These are phyloP conservation scores for Rhizophora mangle DNA, from an alignment of 345 rosid genomes.

Conservation along the genomic window DNA sequence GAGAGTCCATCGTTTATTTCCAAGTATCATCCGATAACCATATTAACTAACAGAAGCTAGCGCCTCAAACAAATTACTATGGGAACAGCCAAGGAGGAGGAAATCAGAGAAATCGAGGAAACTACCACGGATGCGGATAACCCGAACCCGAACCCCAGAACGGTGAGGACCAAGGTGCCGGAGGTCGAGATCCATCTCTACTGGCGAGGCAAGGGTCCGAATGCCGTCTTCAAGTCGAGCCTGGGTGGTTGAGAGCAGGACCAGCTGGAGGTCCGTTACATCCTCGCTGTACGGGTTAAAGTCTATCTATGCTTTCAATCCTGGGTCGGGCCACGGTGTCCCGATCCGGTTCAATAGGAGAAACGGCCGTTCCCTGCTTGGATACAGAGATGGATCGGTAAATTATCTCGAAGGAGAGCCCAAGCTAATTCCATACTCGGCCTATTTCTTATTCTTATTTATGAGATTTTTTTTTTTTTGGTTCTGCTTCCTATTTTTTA, in stretches of 20 bases:
- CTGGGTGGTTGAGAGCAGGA: slow-evolving; percentile 83
- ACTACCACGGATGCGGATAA: slow-evolving; percentile 1
- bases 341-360: slow-evolving; percentile 75
- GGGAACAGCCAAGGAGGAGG: neutral
- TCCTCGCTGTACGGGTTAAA: slow-evolving; percentile 68
- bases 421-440: slow-evolving; percentile 35
- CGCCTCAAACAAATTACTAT: slow-evolving; percentile 12
- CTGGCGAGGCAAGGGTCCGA: slow-evolving; percentile 75
- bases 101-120: slow-evolving; percentile 56
- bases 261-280: slow-evolving; percentile 80
- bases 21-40: no score
- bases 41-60: neutral
- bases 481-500: neutral
- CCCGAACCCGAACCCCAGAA: slow-evolving; percentile 20
- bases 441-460: neutral
- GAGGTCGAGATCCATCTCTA: slow-evolving; percentile 81
- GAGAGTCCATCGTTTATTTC: no score
- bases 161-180: slow-evolving; percentile 51
- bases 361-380: slow-evolving; percentile 74
- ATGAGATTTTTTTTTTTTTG: neutral
- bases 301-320: slow-evolving; percentile 72
- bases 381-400: slow-evolving; percentile 69
- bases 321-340: slow-evolving; percentile 57
- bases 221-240: slow-evolving; percentile 66
- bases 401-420: slow-evolving; percentile 86